Base-by-base conservation (phyloP, 192 early-diverging fungal species). In the Coemansia sp. region DNA sequence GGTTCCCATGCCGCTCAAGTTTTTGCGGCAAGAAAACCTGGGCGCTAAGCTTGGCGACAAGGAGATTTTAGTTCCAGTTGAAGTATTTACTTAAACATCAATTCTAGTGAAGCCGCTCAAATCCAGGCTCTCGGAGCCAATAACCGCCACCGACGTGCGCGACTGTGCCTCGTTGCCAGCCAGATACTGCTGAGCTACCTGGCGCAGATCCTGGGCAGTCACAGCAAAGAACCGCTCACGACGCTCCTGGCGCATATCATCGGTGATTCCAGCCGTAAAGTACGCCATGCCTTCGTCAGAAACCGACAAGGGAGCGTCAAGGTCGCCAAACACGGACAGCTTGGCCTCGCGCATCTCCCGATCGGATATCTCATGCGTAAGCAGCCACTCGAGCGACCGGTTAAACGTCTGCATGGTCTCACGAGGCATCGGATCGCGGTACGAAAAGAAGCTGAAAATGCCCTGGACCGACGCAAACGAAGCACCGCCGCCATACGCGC, bases 401-500 rank as follows among this genome's bases (percentile, higher is more conserved):
- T 61, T 54, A 57, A 87, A 98, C 0, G 88, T 88, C 9, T 83
- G 69, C 5, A 96, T 52, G 0, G 95, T 93, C 50, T 84, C 78
- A 39, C 84, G 53, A 1, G 87, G 80, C 30, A 80, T 81, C 10
- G 95, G 95, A 63, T 98, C 95, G 35, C 95, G 87, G 81, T 98
- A 98, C 23, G 94, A 94, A 57, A 79, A 93, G 73, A 96, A 90
- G 2, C 87, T 87, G 57, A 96, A 88, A 11, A 91, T 53, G 12
- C 93, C 94, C 15, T 86, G 86, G 0, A 84, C 60, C 0, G 86
- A 70, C n/a, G 82, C 79, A 70, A 88, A 93, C 1, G 62, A 53
- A 1, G 91, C 85, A 10, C 93, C 93, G n/a, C 90, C 95, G 20
- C 94, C 93, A 70, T 98, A 98, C 3, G 95, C 95, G 23, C 95